These are phyloP conservation scores for Hericium coralloides DNA, from an alignment of 768 basidiomycete species.

Conservation along the genomic window DNA sequence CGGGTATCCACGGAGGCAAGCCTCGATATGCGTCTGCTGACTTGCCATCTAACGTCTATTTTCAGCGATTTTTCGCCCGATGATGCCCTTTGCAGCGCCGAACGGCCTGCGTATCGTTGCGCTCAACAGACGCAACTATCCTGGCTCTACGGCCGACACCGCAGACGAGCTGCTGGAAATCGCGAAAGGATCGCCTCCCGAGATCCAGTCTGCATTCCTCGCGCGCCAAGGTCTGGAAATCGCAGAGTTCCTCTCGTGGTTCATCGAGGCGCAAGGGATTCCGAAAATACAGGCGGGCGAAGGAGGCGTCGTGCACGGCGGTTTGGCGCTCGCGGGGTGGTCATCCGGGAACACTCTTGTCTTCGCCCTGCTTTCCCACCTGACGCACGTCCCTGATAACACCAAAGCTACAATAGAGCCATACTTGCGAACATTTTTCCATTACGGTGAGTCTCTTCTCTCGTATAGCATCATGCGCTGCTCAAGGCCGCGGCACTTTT, in stretches of 20 bases:
- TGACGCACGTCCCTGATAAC: not conserved
- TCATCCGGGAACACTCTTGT: not conserved
- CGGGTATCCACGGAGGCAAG: constrained; percentile 4
- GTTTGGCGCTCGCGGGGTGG: not conserved
- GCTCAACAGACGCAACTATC: not conserved
- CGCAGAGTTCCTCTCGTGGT: not conserved
- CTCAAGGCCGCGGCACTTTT: not conserved
- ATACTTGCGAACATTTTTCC: not conserved
- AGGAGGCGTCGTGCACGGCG: not conserved
- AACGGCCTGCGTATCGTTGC: not conserved
- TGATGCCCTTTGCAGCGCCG: not conserved
- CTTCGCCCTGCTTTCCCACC: not conserved
- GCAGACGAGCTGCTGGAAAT: not conserved
- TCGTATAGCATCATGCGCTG: not conserved
- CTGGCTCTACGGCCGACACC: not conserved
- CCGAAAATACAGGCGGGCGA: not conserved
- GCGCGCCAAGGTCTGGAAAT: not conserved
- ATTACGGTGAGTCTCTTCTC: not conserved
- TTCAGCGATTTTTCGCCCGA: not conserved
- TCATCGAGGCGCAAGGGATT: not conserved
- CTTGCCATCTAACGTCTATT: too few species aligned
- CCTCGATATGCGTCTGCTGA: too few species aligned
- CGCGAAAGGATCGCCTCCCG: not conserved
- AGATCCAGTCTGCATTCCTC: not conserved
- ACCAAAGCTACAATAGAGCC: not conserved